Conservation (phyloP, 305 asterid genomes). For the Striga hermonthica region DNA sequence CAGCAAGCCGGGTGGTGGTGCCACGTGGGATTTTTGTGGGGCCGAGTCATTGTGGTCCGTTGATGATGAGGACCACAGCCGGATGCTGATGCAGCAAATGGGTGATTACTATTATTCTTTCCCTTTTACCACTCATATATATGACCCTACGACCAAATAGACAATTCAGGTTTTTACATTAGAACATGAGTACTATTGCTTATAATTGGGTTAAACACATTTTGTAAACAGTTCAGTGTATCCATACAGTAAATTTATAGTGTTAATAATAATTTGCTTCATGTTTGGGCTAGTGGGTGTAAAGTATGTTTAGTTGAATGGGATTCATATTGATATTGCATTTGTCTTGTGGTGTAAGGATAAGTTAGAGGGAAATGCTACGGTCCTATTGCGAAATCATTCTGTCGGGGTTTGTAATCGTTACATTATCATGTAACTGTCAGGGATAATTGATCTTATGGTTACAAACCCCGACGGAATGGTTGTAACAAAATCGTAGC, state of each 20-base stretch:
- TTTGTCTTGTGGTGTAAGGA: no score
- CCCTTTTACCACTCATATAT: slow-evolving; percentile 36
- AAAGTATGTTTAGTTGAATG: background rate
- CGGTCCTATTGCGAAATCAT: no score
- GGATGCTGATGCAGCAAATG: slow-evolving; percentile 33
- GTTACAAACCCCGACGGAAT: slow-evolving; percentile 24
- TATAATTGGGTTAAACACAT: background rate
- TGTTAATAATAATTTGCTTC: background rate
- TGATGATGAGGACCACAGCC: slow-evolving; percentile 35
- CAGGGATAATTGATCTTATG: background rate
- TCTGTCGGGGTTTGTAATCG: background rate
- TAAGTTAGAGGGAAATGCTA: no score
- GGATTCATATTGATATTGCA: background rate
- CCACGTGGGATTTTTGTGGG: slow-evolving; percentile 41
- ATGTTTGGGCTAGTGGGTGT: background rate
- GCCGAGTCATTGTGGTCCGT: slow-evolving; percentile 3
- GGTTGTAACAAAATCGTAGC: no score
- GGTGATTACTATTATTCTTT: slow-evolving; percentile 34
- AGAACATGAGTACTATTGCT: no score
- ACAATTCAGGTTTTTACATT: background rate
- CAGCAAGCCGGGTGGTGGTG: slow-evolving; percentile 33
- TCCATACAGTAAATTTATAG: background rate
- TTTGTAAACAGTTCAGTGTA: no score
- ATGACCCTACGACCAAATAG: slow-evolving; percentile 28
- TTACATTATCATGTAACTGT: background rate